Evolutionary conservation across 1,284 basidiomycete genomes (phyloP).

Genomic region (Prillingera fragicola): DNA sequence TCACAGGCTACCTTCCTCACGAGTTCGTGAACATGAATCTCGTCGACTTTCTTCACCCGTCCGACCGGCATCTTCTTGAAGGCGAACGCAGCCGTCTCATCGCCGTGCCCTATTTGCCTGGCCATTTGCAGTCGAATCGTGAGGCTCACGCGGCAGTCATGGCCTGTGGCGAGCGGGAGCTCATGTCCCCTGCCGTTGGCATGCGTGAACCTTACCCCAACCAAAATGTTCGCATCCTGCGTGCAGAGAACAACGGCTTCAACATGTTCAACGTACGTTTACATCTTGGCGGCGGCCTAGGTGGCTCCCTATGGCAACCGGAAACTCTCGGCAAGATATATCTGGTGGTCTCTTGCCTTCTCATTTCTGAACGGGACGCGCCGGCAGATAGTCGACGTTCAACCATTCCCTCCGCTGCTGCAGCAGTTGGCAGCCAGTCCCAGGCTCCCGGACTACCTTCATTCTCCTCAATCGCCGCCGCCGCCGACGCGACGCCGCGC

Average conservation of each 20-base stretch:
- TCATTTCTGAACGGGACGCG: constrained; percentile 22
- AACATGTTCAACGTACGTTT: constrained; percentile 38
- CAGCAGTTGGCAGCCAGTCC: too few species aligned
- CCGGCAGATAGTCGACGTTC: constrained; percentile 8
- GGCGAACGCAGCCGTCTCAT: constrained; percentile 28
- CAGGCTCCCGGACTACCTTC: too few species aligned
- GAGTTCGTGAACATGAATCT: constrained; percentile 38
- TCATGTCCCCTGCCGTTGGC: constrained; percentile 38
- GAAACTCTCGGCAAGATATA: constrained; percentile 33
- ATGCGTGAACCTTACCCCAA: constrained; percentile 45
- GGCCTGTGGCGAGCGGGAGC: constrained; percentile 28
- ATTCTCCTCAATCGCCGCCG: constrained; percentile 16
- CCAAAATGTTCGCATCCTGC: constrained; percentile 34
- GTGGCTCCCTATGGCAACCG: constrained; percentile 33
- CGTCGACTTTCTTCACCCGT: constrained; percentile 35
- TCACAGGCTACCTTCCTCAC: constrained; percentile 39
- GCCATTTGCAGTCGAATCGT: constrained; percentile 23
- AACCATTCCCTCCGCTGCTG: not conserved
- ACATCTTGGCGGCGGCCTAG: constrained; percentile 42
- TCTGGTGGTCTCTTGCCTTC: constrained; percentile 37
- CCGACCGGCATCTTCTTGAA: constrained; percentile 32
- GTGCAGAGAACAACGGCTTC: constrained; percentile 26
- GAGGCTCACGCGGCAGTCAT: constrained; percentile 32
- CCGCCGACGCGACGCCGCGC: constrained; percentile 2
- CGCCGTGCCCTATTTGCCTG: constrained; percentile 22